These are phyloP conservation scores for Hysterangium stoloniferum DNA, from an alignment of 768 basidiomycete species.

Conservation along the genomic window DNA sequence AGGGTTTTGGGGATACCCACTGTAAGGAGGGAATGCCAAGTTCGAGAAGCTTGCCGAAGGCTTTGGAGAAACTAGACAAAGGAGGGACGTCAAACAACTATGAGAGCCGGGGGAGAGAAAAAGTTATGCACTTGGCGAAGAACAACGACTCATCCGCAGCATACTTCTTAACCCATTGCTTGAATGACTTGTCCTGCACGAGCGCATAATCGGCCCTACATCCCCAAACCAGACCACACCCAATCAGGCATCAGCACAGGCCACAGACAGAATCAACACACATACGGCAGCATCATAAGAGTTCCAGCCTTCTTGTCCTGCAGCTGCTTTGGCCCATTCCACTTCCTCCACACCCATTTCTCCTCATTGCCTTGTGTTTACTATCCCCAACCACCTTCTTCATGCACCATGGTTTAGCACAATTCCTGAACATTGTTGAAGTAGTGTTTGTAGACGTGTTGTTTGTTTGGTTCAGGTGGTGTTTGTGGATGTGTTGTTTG, in stretches of 20 bases:
- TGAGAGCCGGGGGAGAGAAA: background rate
- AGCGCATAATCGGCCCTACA: constrained; percentile 80
- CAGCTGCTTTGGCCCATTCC: constrained; percentile 89
- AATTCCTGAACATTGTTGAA: too few relatives aligned
- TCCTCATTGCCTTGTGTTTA: too few relatives aligned
- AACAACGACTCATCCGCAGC: constrained; percentile 79
- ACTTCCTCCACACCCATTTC: constrained; percentile 92
- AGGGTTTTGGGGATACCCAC: constrained; percentile 63
- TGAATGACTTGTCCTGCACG: constrained; percentile 86
- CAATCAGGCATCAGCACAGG: constrained; percentile 1
- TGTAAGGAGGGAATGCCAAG: constrained; percentile 86
- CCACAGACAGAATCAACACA: constrained; percentile 14
- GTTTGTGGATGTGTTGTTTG: too few relatives aligned
- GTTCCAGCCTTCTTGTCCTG: constrained; percentile 84
- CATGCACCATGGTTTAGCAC: too few relatives aligned
- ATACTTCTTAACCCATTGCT: constrained; percentile 80
- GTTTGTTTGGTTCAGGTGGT: too few relatives aligned
- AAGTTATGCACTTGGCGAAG: constrained; percentile 78
- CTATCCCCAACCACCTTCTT: too few relatives aligned
- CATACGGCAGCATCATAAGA: constrained; percentile 94
- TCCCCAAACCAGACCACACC: too few relatives aligned
- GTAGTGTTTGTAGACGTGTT: too few relatives aligned
- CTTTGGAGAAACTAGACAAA: constrained; percentile 68
- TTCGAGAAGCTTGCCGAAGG: constrained; percentile 75
- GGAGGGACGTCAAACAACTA: constrained; percentile 5